Evolutionary conservation across 2,329 filamentous ascomycete species (phyloP).

Genomic region (Cadophora gregata): DNA sequence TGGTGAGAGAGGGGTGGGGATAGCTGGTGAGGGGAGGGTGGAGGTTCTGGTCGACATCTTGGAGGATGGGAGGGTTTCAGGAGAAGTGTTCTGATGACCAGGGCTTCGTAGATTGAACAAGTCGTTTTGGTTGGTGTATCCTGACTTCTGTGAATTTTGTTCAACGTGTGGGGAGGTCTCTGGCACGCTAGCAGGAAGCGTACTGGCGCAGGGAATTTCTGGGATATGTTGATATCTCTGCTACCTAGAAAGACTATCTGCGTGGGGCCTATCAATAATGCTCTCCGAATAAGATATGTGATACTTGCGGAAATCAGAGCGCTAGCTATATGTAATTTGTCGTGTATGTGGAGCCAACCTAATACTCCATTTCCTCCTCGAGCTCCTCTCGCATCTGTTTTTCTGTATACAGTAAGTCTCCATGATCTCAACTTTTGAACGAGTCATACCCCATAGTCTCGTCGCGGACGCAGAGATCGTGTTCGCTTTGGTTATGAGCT

Average conservation of each 20-base stretch:
- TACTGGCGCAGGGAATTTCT: too few relatives aligned
- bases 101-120: not conserved
- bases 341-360: not conserved
- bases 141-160: not conserved
- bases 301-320: not conserved
- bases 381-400: constrained; percentile 36
- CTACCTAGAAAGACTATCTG: too few relatives aligned
- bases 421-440: not conserved
- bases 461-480: constrained; percentile 73
- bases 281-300: not conserved
- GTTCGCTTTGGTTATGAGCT: constrained; percentile 69
- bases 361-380: constrained; percentile 33
- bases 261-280: not conserved
- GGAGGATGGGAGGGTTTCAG: constrained; percentile 6
- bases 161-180: too few relatives aligned
- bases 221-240: too few relatives aligned
- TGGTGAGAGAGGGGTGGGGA: not conserved
- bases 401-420: constrained; percentile 21
- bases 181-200: too few relatives aligned
- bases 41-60: not conserved
- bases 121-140: not conserved
- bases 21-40: not conserved
- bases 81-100: constrained; percentile 2
- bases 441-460: constrained; percentile 61
- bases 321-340: not conserved